Percentiles rank a stretch among this genome's conserved stretches.
Conservation (phyloP, 441 rosid species). For the Aquilaria agallochum region DNA sequence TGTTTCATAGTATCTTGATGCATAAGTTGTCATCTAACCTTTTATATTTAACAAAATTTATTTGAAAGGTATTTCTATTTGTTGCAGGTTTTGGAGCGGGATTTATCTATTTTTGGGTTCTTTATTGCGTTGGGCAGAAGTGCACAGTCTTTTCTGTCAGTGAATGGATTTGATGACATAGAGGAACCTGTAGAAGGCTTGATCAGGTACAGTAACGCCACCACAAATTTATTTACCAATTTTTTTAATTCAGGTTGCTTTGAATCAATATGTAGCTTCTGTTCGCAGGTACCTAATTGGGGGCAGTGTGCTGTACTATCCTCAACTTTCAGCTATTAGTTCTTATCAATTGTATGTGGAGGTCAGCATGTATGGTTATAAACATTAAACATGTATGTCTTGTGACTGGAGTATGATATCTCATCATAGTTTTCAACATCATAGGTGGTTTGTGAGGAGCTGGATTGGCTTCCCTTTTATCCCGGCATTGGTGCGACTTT, state of each 20-base stretch:
- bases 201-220: conserved; percentile 50
- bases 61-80: conserved; percentile 21
- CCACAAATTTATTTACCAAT: neutral
- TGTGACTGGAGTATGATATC: conserved; percentile 13
- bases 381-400: conserved; percentile 15
- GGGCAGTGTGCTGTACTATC: conserved; percentile 91
- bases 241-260: neutral
- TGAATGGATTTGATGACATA: conserved; percentile 67
- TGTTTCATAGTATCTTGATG: neutral
- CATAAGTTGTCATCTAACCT: conserved; percentile 7
- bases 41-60: too few species aligned
- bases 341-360: conserved; percentile 97
- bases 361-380: conserved; percentile 46
- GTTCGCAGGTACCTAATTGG: conserved; percentile 79
- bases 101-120: conserved; percentile 98
- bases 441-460: conserved; percentile 98
- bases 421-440: conserved; percentile 22
- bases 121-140: conserved; percentile 95
- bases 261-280: conserved; percentile 10
- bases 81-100: conserved; percentile 92
- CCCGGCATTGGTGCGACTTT: conserved; percentile 38
- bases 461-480: conserved; percentile 97
- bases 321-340: conserved; percentile 95
- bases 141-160: conserved; percentile 67
- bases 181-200: conserved; percentile 70